These are phyloP conservation scores for Mycena crocata DNA, from an alignment of 768 basidiomycete species.

Conservation along the genomic window DNA sequence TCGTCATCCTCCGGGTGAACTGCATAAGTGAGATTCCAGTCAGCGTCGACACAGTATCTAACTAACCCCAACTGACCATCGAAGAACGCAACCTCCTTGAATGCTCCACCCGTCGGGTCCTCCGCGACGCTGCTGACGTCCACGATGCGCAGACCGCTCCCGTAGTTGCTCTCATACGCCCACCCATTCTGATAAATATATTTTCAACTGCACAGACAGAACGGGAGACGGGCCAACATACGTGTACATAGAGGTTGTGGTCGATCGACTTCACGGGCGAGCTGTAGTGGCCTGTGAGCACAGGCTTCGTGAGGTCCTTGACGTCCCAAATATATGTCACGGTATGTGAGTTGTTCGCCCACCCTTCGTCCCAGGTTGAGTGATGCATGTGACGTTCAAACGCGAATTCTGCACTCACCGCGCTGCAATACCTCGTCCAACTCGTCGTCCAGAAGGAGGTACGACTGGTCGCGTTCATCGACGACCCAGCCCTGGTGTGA, in stretches of 20 bases:
- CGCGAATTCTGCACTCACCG: conserved; percentile 8
- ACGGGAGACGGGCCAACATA: not conserved
- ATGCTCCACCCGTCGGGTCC: conserved; percentile 43
- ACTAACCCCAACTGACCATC: conserved; percentile 27
- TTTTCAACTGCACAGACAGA: not conserved
- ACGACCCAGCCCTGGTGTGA: conserved; percentile 49
- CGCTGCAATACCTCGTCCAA: conserved; percentile 36
- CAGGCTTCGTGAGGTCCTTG: conserved; percentile 39
- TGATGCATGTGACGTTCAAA: not conserved
- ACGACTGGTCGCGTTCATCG: conserved; percentile 41
- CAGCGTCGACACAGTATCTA: not conserved
- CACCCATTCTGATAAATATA: conserved; percentile 30
- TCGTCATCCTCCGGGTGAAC: conserved; percentile 33
- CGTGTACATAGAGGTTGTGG: conserved; percentile 43
- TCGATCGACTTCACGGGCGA: conserved; percentile 41
- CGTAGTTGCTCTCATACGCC: conserved; percentile 46
- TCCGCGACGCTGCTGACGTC: conserved; percentile 41
- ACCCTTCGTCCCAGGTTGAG: conserved; percentile 1
- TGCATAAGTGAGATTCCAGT: not conserved
- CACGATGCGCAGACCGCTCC: conserved; percentile 42
- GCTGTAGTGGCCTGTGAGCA: conserved; percentile 43
- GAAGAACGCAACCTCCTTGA: conserved; percentile 42
- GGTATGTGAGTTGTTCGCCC: conserved; percentile 36
- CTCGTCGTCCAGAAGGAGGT: conserved; percentile 45
- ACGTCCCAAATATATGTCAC: conserved; percentile 47